A percentile compares a stretch with the other conserved stretches of the same genome.
Evolutionary conservation across 257 asterid genomes (phyloP).

Genomic region (Scutellaria baicalensis): DNA sequence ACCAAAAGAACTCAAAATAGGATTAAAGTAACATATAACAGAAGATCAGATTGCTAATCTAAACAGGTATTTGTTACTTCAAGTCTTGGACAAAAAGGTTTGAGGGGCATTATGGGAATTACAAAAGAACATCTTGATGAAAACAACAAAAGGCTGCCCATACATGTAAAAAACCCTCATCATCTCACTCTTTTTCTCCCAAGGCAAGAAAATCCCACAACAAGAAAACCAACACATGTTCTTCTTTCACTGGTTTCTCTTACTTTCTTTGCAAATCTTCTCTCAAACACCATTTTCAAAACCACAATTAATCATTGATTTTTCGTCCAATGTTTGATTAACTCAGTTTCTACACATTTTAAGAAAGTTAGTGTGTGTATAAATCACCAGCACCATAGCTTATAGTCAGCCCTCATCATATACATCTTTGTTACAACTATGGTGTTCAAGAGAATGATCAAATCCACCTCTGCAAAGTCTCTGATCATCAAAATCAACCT

Average conservation of each 20-base stretch:
- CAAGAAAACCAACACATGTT: constrained; percentile 31
- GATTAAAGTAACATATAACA: too few species aligned
- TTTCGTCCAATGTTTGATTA: not conserved
- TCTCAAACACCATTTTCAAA: not conserved
- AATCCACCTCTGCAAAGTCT: constrained; percentile 47
- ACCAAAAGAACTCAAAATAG: too few species aligned
- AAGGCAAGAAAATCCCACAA: constrained; percentile 20
- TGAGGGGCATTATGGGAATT: constrained; percentile 1
- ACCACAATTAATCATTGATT: not conserved
- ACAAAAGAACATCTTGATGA: not conserved
- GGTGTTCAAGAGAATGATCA: constrained; percentile 45
- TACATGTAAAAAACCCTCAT: constrained; percentile 11
- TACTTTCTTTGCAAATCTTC: constrained; percentile 1
- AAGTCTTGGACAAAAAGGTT: constrained; percentile 17
- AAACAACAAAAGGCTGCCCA: constrained; percentile 4
- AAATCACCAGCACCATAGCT: not conserved
- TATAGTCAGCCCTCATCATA: not conserved
- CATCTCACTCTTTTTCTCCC: constrained; percentile 16
- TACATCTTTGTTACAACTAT: not conserved
- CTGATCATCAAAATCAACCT: constrained; percentile 58
- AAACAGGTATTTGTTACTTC: constrained; percentile 21
- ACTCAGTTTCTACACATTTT: not conserved
- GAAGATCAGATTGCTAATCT: not conserved
- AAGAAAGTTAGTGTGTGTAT: not conserved
- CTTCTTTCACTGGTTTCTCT: constrained; percentile 15